Evolutionary conservation across 208 protist species (phyloP).

Genomic region (Wallacemonas collosoma): DNA sequence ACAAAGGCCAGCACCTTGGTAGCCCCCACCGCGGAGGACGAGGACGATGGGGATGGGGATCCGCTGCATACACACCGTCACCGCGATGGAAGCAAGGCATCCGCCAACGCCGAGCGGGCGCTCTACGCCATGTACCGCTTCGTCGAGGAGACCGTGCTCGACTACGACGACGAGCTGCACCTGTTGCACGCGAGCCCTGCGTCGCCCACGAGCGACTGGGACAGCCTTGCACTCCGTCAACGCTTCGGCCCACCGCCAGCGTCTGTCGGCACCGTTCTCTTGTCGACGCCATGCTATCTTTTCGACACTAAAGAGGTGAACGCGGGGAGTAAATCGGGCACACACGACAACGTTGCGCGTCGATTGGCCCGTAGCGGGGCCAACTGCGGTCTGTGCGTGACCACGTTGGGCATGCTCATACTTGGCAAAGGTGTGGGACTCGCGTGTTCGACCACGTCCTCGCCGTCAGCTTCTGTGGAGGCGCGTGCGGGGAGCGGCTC

Average conservation of each 20-base stretch:
- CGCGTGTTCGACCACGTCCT: neutral
- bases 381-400: conserved; percentile 34
- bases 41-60: conserved; percentile 15
- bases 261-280: conserved; percentile 29
- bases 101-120: conserved; percentile 5
- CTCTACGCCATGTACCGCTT: conserved; percentile 54
- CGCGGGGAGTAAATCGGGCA: neutral
- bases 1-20: conserved; percentile 3
- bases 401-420: conserved; percentile 37
- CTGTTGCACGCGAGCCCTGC: conserved; percentile 20
- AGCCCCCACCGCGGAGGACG: neutral
- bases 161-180: conserved; percentile 54
- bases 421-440: conserved; percentile 29
- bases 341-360: neutral
- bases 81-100: neutral
- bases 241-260: conserved; percentile 21
- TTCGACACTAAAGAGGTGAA: conserved; percentile 35
- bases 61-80: neutral
- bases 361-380: conserved; percentile 16
- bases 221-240: conserved; percentile 30
- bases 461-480: neutral
- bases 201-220: conserved; percentile 7
- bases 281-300: conserved; percentile 37
- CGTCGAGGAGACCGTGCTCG: conserved; percentile 59
- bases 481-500: neutral